Evolutionary conservation across 768 basidiomycete species (phyloP).

Genomic region (Podaxis rugospora): DNA sequence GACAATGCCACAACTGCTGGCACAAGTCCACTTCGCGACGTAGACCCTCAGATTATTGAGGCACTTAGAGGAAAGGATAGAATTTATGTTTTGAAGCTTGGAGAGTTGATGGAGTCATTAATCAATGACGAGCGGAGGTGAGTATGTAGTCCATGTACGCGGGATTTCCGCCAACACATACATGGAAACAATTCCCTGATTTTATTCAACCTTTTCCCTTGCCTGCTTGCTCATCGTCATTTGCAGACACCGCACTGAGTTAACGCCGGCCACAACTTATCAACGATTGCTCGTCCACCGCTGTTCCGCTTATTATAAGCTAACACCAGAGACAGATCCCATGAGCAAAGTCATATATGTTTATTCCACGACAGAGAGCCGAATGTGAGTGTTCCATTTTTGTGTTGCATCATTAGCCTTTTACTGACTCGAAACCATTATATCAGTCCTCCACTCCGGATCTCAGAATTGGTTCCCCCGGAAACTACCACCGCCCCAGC

Average conservation of each 20-base stretch:
- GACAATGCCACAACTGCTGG: conserved; percentile 1
- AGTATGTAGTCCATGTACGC: conserved; percentile 23
- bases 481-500: conserved; percentile 69
- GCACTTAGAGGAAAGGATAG: conserved; percentile 86
- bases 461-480: conserved; percentile 74
- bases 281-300: conserved; percentile 84
- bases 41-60: conserved; percentile 79
- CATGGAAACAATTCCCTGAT: neutral
- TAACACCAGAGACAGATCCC: conserved; percentile 67
- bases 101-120: conserved; percentile 78
- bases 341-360: conserved; percentile 61
- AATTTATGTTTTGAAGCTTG: conserved; percentile 84
- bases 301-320: conserved; percentile 76
- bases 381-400: conserved; percentile 54
- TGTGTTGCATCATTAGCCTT: conserved; percentile 10
- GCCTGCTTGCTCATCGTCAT: neutral
- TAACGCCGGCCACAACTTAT: conserved; percentile 71
- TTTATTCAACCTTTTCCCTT: conserved; percentile 7
- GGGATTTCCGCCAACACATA: conserved; percentile 7
- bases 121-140: conserved; percentile 67
- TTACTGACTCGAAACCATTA: conserved; percentile 14
- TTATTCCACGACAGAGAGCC: conserved; percentile 54
- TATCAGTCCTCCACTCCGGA: conserved; percentile 60
- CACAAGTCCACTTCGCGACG: conserved; percentile 31
- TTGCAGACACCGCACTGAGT: conserved; percentile 56